Evolutionary conservation across 768 basidiomycete species (phyloP).

Genomic region (Trametes cinnabarina): DNA sequence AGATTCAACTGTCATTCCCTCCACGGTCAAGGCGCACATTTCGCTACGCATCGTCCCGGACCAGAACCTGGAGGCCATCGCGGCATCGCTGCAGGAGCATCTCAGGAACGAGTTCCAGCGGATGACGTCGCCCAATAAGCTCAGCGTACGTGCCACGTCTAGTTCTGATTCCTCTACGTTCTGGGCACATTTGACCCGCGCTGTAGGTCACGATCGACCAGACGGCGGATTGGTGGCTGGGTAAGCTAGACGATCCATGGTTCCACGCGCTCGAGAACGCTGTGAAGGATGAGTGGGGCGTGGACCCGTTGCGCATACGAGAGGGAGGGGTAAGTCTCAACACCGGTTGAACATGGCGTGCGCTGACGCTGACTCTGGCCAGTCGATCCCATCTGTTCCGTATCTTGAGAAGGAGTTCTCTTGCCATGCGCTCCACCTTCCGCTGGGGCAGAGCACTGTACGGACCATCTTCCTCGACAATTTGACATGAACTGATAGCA

Average conservation of each 20-base stretch:
- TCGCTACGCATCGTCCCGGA: constrained; percentile 95
- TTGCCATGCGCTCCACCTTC: constrained; percentile 89
- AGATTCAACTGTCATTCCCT: constrained; percentile 91
- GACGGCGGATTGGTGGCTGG: constrained; percentile 95
- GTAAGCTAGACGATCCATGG: constrained; percentile 80
- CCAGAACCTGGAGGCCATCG: constrained; percentile 74
- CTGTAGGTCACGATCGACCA: constrained; percentile 73
- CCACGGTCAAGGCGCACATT: constrained; percentile 76
- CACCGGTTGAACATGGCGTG: too few species aligned
- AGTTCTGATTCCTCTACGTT: too few species aligned
- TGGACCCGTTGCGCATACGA: constrained; percentile 81
- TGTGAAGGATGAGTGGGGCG: constrained; percentile 84
- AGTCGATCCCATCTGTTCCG: constrained; percentile 94
- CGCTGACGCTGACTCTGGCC: background rate
- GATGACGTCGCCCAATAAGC: constrained; percentile 64
- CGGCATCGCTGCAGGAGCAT: constrained; percentile 55
- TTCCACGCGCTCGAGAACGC: constrained; percentile 83
- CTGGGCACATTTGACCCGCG: too few species aligned
- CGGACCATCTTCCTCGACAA: constrained; percentile 26
- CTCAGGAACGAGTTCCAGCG: constrained; percentile 56
- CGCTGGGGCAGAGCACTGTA: constrained; percentile 89
- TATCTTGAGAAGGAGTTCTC: constrained; percentile 90
- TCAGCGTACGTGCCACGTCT: constrained; percentile 50
- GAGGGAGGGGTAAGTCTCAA: constrained; percentile 74
- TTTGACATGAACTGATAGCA: constrained; percentile 1